These are phyloP conservation scores for Stagonosporopsis tanaceti DNA, from an alignment of 2,329 filamentous ascomycete genomes.

Conservation along the genomic window DNA sequence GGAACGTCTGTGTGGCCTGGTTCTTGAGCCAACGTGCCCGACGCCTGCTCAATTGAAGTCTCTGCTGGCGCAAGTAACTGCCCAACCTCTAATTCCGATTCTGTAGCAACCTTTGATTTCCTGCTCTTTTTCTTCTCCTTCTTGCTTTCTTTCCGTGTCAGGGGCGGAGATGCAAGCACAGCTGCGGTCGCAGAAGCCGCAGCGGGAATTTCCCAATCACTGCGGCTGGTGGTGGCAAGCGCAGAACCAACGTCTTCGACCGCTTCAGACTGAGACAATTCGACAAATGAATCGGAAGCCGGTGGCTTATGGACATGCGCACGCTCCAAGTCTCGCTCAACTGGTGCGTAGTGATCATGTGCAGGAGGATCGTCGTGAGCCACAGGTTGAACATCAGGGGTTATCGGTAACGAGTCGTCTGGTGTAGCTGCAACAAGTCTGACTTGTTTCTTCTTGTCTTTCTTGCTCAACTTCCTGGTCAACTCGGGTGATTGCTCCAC, in stretches of 20 bases:
- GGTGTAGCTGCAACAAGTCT: background rate
- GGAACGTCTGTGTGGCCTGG: background rate
- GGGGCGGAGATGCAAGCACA: slow-evolving; percentile 19
- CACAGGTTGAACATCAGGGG: background rate
- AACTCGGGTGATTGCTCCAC: slow-evolving; percentile 20
- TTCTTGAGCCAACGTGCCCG: background rate
- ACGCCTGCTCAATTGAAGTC: background rate
- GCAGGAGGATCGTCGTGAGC: background rate
- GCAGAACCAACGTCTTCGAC: background rate
- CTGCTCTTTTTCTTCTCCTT: slow-evolving; percentile 44
- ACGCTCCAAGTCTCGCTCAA: background rate
- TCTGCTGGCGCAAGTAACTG: background rate
- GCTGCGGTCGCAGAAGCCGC: slow-evolving; percentile 14
- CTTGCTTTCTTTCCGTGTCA: slow-evolving; percentile 38
- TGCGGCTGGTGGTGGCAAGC: background rate
- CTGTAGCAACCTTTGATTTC: slow-evolving; percentile 18
- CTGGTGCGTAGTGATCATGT: background rate
- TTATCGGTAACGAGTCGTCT: background rate
- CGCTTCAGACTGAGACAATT: background rate
- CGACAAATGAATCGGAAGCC: background rate
- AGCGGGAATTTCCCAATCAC: slow-evolving; percentile 18
- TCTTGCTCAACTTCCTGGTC: slow-evolving; percentile 35
- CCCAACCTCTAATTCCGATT: slow-evolving; percentile 2
- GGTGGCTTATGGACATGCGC: background rate
- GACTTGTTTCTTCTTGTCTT: slow-evolving; percentile 50